Conservation (phyloP, 352 stramenopile genomes). For the Hyphochytrium catenoides region DNA sequence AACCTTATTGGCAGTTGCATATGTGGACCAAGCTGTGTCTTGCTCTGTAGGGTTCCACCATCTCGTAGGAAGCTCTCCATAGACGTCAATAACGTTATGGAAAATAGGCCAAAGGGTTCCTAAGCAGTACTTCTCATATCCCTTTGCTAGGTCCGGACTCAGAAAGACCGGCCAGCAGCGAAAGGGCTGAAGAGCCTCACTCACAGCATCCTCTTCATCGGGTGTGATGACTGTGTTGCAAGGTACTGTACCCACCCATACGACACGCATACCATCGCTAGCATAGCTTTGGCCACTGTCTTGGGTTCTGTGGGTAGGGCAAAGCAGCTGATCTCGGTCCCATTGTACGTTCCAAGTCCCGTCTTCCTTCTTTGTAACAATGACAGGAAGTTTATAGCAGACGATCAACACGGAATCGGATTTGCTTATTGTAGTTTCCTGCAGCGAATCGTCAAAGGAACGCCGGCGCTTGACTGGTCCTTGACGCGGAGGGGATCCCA, state of each 20-base stretch:
- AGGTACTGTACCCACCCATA: constrained; percentile 52
- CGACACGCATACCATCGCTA: constrained; percentile 47
- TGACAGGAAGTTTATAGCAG: constrained; percentile 81
- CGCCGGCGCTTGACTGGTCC: constrained; percentile 22
- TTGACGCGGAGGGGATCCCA: constrained; percentile 1
- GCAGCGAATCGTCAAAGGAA: constrained; percentile 24
- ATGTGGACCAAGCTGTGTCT: constrained; percentile 70
- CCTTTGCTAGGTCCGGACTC: constrained; percentile 43
- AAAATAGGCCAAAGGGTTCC: constrained; percentile 90
- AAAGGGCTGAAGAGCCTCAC: constrained; percentile 56
- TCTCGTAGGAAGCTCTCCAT: constrained; percentile 42
- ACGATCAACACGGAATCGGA: constrained; percentile 89
- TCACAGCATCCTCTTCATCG: constrained; percentile 46
- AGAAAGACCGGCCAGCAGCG: constrained; percentile 94
- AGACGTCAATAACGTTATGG: constrained; percentile 96
- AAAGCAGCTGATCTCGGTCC: constrained; percentile 65
- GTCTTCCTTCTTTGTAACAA: constrained; percentile 44
- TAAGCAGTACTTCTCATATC: constrained; percentile 87
- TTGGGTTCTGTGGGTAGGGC: constrained; percentile 23
- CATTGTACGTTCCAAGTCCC: constrained; percentile 53
- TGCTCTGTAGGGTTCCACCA: constrained; percentile 58
- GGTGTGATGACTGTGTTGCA: constrained; percentile 40
- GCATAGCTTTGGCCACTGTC: constrained; percentile 23
- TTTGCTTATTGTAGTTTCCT: constrained; percentile 66
- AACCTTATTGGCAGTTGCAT: constrained; percentile 89